These are phyloP conservation scores for Stropharia rugosoannulata DNA, from an alignment of 768 basidiomycete genomes.

Conservation along the genomic window DNA sequence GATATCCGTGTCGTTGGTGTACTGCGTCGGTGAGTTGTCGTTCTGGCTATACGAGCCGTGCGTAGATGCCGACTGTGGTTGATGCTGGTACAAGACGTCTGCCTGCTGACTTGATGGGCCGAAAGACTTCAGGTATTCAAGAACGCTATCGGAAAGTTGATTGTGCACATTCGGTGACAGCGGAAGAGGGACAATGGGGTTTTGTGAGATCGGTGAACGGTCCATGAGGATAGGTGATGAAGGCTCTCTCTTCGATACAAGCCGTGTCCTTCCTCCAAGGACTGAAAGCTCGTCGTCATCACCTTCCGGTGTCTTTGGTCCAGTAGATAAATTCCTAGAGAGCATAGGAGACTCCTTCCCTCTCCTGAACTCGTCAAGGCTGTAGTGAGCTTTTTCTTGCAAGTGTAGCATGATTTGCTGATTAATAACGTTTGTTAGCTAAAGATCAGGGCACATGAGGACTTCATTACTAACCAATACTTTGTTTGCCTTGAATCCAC, in stretches of 20 bases:
- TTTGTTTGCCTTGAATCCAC: constrained; percentile 60
- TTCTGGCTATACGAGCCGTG: constrained; percentile 3
- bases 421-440: not conserved
- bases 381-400: constrained; percentile 64
- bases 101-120: constrained; percentile 18
- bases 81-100: constrained; percentile 16
- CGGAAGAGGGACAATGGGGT: constrained; percentile 73
- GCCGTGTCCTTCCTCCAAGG: constrained; percentile 64
- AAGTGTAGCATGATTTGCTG: constrained; percentile 66
- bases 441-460: no score
- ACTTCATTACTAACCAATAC: constrained; percentile 50
- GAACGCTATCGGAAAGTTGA: constrained; percentile 58
- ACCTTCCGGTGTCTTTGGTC: constrained; percentile 39
- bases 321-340: constrained; percentile 32
- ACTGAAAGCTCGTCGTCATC: constrained; percentile 65
- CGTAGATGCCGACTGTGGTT: constrained; percentile 9
- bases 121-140: constrained; percentile 71
- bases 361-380: constrained; percentile 61
- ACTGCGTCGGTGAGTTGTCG: constrained; percentile 18
- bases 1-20: constrained; percentile 31
- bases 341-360: constrained; percentile 48
- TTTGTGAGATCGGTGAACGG: constrained; percentile 67
- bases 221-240: constrained; percentile 54
- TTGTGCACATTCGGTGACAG: constrained; percentile 49
- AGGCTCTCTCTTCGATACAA: constrained; percentile 62